phyloP scores from a whole-genome alignment of 768 basidiomycete species.

The Agrocybe pediades region DNA sequence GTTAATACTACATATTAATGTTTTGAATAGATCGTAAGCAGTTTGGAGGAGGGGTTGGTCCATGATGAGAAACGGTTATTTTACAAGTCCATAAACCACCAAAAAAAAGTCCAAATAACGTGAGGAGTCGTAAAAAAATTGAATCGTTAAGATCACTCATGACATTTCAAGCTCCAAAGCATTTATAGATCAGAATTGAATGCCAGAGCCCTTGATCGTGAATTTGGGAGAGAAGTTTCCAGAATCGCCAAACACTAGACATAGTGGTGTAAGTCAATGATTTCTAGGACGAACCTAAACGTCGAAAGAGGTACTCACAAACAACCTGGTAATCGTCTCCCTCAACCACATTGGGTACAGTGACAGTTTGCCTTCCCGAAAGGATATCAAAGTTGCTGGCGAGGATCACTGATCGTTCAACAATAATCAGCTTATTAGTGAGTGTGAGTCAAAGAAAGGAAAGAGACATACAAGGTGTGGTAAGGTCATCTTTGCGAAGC shows the following conservation, averaged over 20 bases:
- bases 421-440: background rate
- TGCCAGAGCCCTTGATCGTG: constrained; percentile 24
- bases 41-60: no score
- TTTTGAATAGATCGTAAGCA: no score
- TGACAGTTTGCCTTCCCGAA: constrained; percentile 30
- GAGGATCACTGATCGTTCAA: constrained; percentile 25
- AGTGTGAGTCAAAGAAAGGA: background rate
- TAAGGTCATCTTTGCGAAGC: constrained; percentile 36
- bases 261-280: background rate
- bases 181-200: constrained; percentile 3
- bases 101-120: background rate
- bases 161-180: constrained; percentile 1
- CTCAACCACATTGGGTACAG: constrained; percentile 34
- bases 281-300: background rate
- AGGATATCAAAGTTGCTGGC: constrained; percentile 39
- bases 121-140: background rate
- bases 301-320: constrained; percentile 30
- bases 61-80: background rate
- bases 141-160: background rate
- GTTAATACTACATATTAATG: no score
- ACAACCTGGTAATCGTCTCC: constrained; percentile 37
- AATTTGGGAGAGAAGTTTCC: constrained; percentile 39
- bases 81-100: background rate
- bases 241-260: constrained; percentile 56
- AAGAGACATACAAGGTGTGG: constrained; percentile 28